Evolutionary conservation across 176 grass and related monocot genomes (phyloP).

Genomic region (Zoysia japonica): DNA sequence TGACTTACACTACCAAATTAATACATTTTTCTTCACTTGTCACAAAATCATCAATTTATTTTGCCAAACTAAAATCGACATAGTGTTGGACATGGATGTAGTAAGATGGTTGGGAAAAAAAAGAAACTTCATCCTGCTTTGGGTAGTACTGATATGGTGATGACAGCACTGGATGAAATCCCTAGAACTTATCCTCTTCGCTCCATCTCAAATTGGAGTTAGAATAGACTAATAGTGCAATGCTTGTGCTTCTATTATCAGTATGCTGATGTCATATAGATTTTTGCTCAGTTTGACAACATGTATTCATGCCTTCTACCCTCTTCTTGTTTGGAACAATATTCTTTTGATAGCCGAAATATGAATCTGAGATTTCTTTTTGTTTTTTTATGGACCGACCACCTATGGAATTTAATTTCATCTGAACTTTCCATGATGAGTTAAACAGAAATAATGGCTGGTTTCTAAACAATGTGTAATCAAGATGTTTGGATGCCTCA

Average conservation of each 20-base stretch:
- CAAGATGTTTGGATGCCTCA: background rate
- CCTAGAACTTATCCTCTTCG: too few relatives aligned
- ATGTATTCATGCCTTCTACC: background rate
- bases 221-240: background rate
- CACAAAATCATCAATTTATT: background rate
- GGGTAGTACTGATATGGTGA: background rate
- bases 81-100: background rate
- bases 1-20: background rate
- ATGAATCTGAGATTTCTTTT: background rate
- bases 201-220: background rate
- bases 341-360: constrained; percentile 5
- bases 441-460: background rate
- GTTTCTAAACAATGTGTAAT: background rate
- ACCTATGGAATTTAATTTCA: background rate
- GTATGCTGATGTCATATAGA: background rate
- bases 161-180: too few relatives aligned
- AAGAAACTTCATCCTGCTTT: background rate
- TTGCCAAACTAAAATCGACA: too few relatives aligned
- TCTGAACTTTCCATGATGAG: constrained; percentile 1
- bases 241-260: background rate
- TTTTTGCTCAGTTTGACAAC: background rate
- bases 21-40: background rate
- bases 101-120: background rate
- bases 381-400: background rate
- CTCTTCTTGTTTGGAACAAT: background rate